These are phyloP conservation scores for Rhizoclosmatium globosum DNA, from an alignment of 192 early-diverging fungal species.

Conservation along the genomic window DNA sequence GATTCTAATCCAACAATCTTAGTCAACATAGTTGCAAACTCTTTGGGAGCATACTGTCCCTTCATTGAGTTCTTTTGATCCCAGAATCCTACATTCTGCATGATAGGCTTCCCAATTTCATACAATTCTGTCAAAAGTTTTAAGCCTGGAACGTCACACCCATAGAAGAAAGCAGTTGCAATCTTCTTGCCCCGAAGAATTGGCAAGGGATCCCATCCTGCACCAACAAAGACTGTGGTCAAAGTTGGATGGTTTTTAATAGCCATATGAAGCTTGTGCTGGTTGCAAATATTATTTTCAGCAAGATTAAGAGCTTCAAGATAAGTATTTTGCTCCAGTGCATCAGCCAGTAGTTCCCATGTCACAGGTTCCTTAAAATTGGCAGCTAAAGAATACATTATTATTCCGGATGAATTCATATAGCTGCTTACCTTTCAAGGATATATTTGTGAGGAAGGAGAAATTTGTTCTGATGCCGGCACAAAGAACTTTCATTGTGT, in stretches of 20 bases:
- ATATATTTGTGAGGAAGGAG: conserved; percentile 12
- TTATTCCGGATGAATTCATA: background rate
- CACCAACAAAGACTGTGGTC: background rate
- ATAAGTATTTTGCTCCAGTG: background rate
- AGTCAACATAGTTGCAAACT: background rate
- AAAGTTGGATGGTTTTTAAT: conserved; percentile 9
- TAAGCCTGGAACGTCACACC: conserved; percentile 6
- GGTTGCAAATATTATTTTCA: conserved; percentile 11
- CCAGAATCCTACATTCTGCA: background rate
- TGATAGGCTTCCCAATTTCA: background rate
- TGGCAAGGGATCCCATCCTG: conserved; percentile 3
- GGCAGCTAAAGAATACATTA: background rate
- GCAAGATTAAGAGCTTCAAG: conserved; percentile 5
- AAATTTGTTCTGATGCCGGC: conserved; percentile 5
- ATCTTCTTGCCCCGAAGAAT: background rate
- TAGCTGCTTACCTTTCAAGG: conserved; percentile 1
- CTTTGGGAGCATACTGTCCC: background rate
- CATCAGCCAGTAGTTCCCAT: conserved; percentile 17
- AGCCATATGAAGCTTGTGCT: background rate
- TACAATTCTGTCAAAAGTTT: conserved; percentile 2
- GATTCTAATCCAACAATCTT: background rate
- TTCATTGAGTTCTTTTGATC: background rate
- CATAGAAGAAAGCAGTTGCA: background rate
- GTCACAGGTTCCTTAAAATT: background rate
- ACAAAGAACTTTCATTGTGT: conserved; percentile 19